A percentile compares a stretch with the other conserved stretches of the same genome.
These are phyloP conservation scores for Wickerhamomyces kurtzmanii DNA, from an alignment of 805 yeast genomes.

Conservation along the genomic window DNA sequence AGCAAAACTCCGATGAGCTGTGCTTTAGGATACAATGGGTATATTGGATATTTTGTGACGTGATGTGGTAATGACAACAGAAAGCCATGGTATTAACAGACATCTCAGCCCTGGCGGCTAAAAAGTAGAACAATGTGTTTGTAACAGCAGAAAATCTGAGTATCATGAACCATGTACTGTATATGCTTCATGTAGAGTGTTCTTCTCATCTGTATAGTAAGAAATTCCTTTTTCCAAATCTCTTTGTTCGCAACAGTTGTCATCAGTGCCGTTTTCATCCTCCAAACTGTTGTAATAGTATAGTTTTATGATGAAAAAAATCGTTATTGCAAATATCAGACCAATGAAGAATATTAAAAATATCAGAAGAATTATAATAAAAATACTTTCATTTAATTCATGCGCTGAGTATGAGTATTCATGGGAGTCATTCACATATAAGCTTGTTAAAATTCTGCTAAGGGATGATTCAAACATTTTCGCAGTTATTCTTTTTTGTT, in stretches of 20 bases:
- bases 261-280: background rate
- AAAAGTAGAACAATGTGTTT: too few relatives aligned
- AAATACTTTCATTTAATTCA: conserved; percentile 3
- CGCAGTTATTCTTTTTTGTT: too few relatives aligned
- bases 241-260: background rate
- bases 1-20: too few relatives aligned
- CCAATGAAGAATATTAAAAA: background rate
- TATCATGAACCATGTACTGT: background rate
- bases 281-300: background rate
- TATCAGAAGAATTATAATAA: background rate
- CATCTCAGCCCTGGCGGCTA: too few relatives aligned
- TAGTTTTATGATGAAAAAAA: background rate
- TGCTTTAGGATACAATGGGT: too few relatives aligned
- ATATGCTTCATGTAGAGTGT: background rate
- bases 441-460: too few relatives aligned
- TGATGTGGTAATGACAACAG: too few relatives aligned
- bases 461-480: too few relatives aligned
- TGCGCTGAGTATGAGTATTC: conserved; percentile 8
- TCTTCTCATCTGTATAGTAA: background rate
- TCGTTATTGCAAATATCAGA: background rate
- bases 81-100: too few relatives aligned
- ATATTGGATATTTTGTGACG: too few relatives aligned
- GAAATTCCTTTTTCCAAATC: background rate
- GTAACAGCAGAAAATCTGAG: too few relatives aligned
- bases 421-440: conserved; percentile 7